Evolutionary conservation across 75 land plant species (phyloP).

Genomic region (Pinus tabuliformis): DNA sequence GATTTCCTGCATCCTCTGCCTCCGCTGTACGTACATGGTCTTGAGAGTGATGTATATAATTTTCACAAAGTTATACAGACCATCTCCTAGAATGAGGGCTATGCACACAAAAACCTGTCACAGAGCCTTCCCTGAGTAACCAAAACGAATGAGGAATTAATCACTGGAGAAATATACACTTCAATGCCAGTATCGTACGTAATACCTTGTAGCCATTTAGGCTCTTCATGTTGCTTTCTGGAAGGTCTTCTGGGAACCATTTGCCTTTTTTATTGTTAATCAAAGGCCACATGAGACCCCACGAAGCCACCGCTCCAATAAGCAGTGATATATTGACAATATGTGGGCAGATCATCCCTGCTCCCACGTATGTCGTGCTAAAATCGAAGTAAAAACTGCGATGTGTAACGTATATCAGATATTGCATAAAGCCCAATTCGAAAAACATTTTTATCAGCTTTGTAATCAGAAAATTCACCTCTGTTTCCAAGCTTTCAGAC

Average conservation of each 20-base stretch:
- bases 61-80: slow-evolving; percentile 30
- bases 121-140: neutral
- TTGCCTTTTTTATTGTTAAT: slow-evolving; percentile 56
- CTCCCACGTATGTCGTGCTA: slow-evolving; percentile 19
- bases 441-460: neutral
- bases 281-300: slow-evolving; percentile 85
- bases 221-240: slow-evolving; percentile 69
- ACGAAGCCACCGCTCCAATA: slow-evolving; percentile 1
- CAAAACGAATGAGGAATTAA: neutral
- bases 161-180: neutral
- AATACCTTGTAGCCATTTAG: slow-evolving; percentile 90
- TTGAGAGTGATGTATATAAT: neutral
- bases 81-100: slow-evolving; percentile 30
- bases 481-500: slow-evolving; percentile 61
- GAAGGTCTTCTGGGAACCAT: slow-evolving; percentile 61
- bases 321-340: slow-evolving; percentile 1
- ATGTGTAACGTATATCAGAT: neutral
- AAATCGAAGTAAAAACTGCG: slow-evolving; percentile 7
- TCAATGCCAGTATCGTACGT: too few relatives aligned
- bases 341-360: slow-evolving; percentile 53
- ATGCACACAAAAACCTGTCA: slow-evolving; percentile 26
- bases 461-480: slow-evolving; percentile 12
- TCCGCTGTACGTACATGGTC: too few relatives aligned
- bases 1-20: too few relatives aligned
- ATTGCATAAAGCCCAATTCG: neutral